These are phyloP conservation scores for Citrullus colocynthis DNA, from an alignment of 306 rosid genomes.

Conservation along the genomic window DNA sequence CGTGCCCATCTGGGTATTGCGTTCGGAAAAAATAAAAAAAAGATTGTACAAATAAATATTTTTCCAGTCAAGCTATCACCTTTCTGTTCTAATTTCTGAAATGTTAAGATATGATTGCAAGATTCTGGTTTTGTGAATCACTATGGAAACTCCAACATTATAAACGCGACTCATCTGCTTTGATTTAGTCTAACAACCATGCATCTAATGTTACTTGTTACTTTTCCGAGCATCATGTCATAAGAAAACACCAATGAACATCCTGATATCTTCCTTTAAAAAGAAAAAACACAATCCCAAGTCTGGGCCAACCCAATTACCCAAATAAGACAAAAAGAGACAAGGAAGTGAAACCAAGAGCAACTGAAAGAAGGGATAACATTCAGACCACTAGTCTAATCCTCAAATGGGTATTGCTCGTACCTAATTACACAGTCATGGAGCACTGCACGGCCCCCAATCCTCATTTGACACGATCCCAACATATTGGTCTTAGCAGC, in stretches of 20 bases:
- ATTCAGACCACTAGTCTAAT: constrained; percentile 12
- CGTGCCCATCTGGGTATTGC: background rate
- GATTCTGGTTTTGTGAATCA: background rate
- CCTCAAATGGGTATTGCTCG: constrained; percentile 66
- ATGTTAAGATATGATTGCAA: background rate
- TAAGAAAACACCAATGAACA: background rate
- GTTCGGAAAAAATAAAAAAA: background rate
- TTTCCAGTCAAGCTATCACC: background rate
- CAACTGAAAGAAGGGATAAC: background rate
- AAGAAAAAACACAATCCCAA: background rate
- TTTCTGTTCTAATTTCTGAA: background rate
- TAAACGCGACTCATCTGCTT: background rate
- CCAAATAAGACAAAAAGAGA: background rate
- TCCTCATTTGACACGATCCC: constrained; percentile 28
- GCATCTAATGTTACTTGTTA: background rate
- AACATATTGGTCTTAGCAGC: constrained; percentile 36
- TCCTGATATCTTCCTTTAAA: background rate
- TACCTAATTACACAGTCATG: constrained; percentile 53
- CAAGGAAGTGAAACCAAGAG: background rate
- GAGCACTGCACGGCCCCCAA: constrained; percentile 51
- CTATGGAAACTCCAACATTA: background rate
- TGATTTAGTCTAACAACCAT: background rate
- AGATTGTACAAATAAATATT: background rate
- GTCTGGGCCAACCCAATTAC: background rate
- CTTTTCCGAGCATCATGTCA: background rate